Evolutionary conservation across 2,329 filamentous ascomycete genomes (phyloP).

Genomic region (Hansfordia pulvinata): DNA sequence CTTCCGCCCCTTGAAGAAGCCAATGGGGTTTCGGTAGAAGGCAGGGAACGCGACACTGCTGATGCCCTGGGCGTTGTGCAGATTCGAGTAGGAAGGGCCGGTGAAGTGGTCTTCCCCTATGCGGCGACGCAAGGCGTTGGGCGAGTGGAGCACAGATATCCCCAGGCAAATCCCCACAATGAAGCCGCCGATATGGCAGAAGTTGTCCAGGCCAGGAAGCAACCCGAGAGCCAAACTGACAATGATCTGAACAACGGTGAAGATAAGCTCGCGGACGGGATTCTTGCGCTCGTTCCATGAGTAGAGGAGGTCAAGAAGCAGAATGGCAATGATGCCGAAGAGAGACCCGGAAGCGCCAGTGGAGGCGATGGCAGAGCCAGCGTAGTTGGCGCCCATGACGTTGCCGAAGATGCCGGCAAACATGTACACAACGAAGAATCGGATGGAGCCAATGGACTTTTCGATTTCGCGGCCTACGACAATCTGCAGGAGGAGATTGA

Average conservation of each 20-base stretch:
- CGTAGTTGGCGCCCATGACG: constrained; percentile 88
- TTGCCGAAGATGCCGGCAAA: constrained; percentile 90
- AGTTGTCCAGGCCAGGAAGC: constrained; percentile 89
- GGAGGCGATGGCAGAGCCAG: constrained; percentile 66
- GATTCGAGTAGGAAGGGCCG: constrained; percentile 53
- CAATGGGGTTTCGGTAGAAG: constrained; percentile 49
- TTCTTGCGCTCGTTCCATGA: constrained; percentile 71
- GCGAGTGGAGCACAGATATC: constrained; percentile 78
- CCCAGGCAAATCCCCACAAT: constrained; percentile 82
- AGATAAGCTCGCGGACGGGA: constrained; percentile 74
- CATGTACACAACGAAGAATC: constrained; percentile 84
- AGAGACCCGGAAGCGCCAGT: constrained; percentile 82
- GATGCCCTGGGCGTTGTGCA: constrained; percentile 31
- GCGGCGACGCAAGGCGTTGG: constrained; percentile 61
- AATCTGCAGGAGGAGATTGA: constrained; percentile 86
- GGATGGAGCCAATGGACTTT: constrained; percentile 70
- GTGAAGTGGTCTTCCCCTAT: constrained; percentile 46
- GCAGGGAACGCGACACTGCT: constrained; percentile 31
- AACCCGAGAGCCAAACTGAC: constrained; percentile 89
- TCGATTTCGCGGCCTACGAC: constrained; percentile 91
- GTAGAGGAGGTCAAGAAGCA: constrained; percentile 80
- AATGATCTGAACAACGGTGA: constrained; percentile 71
- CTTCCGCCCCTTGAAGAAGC: constrained; percentile 87
- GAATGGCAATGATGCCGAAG: constrained; percentile 84
- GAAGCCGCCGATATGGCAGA: constrained; percentile 93